Base-by-base conservation (phyloP, 1,139 yeast species). In the Protomyces gravidus region DNA sequence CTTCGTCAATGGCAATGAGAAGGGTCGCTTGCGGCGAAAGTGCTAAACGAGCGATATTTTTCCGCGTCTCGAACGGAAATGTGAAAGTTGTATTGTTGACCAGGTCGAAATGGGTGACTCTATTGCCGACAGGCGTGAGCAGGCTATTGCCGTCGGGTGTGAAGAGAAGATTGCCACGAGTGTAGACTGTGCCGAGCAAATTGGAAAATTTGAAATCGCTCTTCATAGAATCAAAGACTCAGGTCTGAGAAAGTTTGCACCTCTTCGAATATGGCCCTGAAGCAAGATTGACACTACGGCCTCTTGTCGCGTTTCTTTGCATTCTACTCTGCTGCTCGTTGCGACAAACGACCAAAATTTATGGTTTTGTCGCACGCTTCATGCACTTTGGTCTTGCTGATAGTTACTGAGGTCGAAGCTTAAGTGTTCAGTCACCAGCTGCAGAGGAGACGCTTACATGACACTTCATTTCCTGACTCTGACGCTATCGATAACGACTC, bases 61-160 rank as follows among this genome's bases (percentile, higher is more conserved):
- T 88, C 66, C 97, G 80, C 70, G 94, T 98, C 73, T 94, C 97
- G 70, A 89, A 92, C 67, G 84, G 82, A 69, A 90, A 87, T 1
- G 99, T 94, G 74, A 83, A 89, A 2, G 96, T 87, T 67, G 82
- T 85, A 71, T 86, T 89, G 69, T 70, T 69, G 45, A 87, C 78
- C 64, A 92, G 77, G 72, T 92, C 97, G 72, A 90, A 92, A 63
- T 88, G 87, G 27, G 90, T 79, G 46, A 94, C 94, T 68, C 98
- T 75, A 71, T 92, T 94, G 7, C 98, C 98, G 2, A 92, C 97
- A 0, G 98, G 98, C 63, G 95, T 85, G 55, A 92, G 75, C 33
- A 92, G 76, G 62, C 81, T 80, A 15, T 86, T 83, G 1, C 98
- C 98, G 70, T 89, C 97, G 1, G 85, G 82, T 1, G 95, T 84